A percentile compares a stretch with the other conserved stretches of the same genome.
These are phyloP conservation scores for Xylaria castorea DNA, from an alignment of 495 filamentous ascomycete genomes.

Conservation along the genomic window DNA sequence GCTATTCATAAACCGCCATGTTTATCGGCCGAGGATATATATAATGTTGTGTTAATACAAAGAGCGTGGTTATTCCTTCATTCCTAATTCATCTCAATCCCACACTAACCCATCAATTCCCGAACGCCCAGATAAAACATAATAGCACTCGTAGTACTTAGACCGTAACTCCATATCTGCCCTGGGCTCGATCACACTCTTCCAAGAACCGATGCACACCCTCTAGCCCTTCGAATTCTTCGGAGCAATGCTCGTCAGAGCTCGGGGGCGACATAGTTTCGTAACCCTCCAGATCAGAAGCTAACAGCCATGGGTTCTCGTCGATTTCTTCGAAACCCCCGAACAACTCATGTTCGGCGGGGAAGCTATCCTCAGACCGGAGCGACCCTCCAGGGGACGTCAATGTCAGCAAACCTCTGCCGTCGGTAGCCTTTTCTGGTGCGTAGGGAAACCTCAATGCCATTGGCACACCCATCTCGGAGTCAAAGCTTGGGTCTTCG, in stretches of 20 bases:
- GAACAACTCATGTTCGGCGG: slow-evolving; percentile 50
- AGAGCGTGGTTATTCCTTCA: slow-evolving; percentile 39
- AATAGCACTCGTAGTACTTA: slow-evolving; percentile 17
- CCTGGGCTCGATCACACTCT: slow-evolving; percentile 74
- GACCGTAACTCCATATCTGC: slow-evolving; percentile 32
- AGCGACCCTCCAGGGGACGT: slow-evolving; percentile 61
- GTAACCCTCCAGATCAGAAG: slow-evolving; percentile 54
- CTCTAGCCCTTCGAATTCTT: slow-evolving; percentile 77
- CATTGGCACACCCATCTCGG: slow-evolving; percentile 66
- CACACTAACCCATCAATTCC: not conserved
- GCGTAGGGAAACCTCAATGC: slow-evolving; percentile 88
- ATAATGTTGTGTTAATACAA: slow-evolving; percentile 27
- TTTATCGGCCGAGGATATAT: slow-evolving; percentile 26
- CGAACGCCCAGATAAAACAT: slow-evolving; percentile 23
- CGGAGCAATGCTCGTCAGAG: slow-evolving; percentile 52
- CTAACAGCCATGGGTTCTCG: slow-evolving; percentile 56
- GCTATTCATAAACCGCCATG: slow-evolving; percentile 17
- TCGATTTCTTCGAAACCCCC: slow-evolving; percentile 41
- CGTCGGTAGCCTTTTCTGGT: slow-evolving; percentile 54
- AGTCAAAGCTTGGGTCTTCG: slow-evolving; percentile 79
- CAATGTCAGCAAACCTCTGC: slow-evolving; percentile 33
- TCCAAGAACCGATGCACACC: slow-evolving; percentile 88
- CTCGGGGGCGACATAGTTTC: slow-evolving; percentile 56
- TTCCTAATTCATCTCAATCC: not conserved
- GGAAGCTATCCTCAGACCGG: slow-evolving; percentile 47